Conservation (phyloP, 805 yeast species). For the Kuraishia molischiana region DNA sequence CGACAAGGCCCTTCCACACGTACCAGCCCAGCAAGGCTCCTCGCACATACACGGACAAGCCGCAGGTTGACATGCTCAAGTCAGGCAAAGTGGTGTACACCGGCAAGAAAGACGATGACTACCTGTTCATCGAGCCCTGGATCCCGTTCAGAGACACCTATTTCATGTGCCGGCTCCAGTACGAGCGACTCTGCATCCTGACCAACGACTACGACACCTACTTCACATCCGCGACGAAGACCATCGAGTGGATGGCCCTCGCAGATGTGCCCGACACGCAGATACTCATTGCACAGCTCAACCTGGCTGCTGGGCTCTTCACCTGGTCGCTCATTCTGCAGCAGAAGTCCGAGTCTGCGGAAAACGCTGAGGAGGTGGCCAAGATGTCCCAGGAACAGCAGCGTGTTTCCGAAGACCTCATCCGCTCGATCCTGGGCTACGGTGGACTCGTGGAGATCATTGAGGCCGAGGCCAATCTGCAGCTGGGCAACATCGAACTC, state of each 20-base stretch:
- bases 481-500: background rate
- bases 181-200: background rate
- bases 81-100: background rate
- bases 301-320: background rate
- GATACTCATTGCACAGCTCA: background rate
- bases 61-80: background rate
- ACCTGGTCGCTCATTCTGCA: background rate
- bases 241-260: background rate
- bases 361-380: background rate
- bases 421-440: background rate
- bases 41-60: background rate
- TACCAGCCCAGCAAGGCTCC: background rate
- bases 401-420: background rate
- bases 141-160: background rate
- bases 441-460: background rate
- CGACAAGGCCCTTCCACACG: background rate
- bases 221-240: background rate
- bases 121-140: background rate
- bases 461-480: background rate
- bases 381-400: background rate
- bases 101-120: background rate
- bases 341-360: background rate
- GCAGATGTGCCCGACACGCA: background rate
- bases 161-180: background rate
- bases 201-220: background rate